Evolutionary conservation across 345 rosid species (phyloP), one percentile per base, ranked within the genome.

Genomic region (Zanthoxylum bungeanum): DNA sequence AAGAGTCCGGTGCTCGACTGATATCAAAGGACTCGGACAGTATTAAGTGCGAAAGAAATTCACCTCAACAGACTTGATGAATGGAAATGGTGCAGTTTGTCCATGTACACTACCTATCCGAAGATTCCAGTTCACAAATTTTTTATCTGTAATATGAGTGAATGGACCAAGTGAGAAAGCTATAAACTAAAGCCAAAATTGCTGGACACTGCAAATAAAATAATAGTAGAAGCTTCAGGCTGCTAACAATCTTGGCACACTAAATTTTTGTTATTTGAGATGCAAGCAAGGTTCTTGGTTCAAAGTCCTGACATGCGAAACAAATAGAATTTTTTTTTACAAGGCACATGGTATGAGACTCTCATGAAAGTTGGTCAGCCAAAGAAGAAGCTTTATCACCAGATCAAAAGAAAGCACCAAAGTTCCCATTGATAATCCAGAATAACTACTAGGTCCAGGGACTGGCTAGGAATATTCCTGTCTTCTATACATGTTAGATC

Each of bases 51-150:
- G 56, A 80, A 59, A 24, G 52, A 22, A 69, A 60, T 44, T 75
- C 67, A 92, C 99, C 96, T 90, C 91, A 42, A 91, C 75, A 64
- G 98, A 89, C 51, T 87, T 80, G 70, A 95, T 84, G 76, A 95
- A 94, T 1, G 98, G 88, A 79, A 94, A 78, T 64, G 84, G 90
- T 63, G 93, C 85, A 68, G 73, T 83, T 72, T 72, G 68, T 58
- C 95, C 93, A 78, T 94, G 97, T 19, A 85, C 83, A 74, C 98
- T 92, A 71, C 87, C 89, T 34, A 92, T 81, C 27, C 88, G 88
- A 71, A 95, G 75, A 19, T 81, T 92, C 99, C 99, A 95, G 79
- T 92, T 95, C 66, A 84, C 81, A 72, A 64, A 91, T 71, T 71
- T 89, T 71, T 86, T 81, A 85, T 95, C 97, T 91, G 87, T 66